These are phyloP conservation scores for Mallotus nudiflorus DNA, from an alignment of 345 rosid species.

Conservation along the genomic window DNA sequence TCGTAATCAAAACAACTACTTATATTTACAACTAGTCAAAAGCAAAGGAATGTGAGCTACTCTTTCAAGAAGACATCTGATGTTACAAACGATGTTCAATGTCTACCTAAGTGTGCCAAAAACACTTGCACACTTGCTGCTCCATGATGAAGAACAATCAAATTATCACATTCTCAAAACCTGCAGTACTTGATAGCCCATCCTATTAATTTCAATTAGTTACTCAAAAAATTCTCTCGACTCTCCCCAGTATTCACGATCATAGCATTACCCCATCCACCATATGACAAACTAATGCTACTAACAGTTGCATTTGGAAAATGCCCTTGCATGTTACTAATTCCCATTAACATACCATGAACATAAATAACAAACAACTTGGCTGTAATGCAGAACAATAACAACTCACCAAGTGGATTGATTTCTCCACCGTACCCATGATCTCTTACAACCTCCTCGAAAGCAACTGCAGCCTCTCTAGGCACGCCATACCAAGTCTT, in stretches of 20 bases:
- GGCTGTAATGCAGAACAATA: background rate
- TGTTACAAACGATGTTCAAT: too few relatives aligned
- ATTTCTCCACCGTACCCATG: slow-evolving; percentile 93
- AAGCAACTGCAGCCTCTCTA: slow-evolving; percentile 82
- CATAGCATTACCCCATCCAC: background rate
- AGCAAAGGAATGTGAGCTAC: too few relatives aligned
- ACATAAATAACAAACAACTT: background rate
- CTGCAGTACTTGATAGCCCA: background rate
- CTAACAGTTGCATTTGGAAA: background rate
- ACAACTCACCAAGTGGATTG: slow-evolving; percentile 85
- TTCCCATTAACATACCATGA: background rate
- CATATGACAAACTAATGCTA: background rate
- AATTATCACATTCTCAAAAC: background rate
- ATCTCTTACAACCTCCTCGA: slow-evolving; percentile 95
- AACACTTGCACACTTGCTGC: too few relatives aligned
- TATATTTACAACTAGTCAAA: too few relatives aligned
- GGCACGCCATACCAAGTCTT: slow-evolving; percentile 99
- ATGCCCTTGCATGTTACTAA: background rate
- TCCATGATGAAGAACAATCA: background rate
- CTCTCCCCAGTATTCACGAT: background rate
- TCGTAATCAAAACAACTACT: too few relatives aligned
- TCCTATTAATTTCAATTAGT: background rate
- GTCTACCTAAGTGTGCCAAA: too few relatives aligned
- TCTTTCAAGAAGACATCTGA: too few relatives aligned
- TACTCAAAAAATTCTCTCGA: background rate